These are phyloP conservation scores for Salinomyces thailandicus DNA, from an alignment of 2,329 filamentous ascomycete species.

Conservation along the genomic window DNA sequence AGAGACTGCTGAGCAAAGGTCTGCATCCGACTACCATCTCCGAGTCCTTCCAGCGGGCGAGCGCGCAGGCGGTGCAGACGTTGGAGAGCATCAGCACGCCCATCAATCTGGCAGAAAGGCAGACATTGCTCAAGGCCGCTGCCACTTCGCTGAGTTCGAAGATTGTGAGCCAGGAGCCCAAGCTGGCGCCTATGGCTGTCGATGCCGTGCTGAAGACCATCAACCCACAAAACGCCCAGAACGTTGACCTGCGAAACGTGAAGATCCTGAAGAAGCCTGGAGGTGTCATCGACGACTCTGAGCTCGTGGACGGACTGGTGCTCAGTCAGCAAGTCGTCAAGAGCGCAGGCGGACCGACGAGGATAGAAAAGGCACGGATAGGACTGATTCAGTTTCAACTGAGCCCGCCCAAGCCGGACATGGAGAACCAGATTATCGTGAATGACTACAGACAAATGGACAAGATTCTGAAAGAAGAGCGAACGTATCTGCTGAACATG, in stretches of 20 bases:
- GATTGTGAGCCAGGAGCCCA: constrained; percentile 95
- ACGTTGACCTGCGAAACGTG: constrained; percentile 93
- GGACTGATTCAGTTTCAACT: constrained; percentile 97
- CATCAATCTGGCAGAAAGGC: constrained; percentile 76
- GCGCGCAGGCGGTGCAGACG: constrained; percentile 75
- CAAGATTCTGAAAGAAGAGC: constrained; percentile 99
- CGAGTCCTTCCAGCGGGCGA: constrained; percentile 92
- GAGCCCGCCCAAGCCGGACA: constrained; percentile 96
- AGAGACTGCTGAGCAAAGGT: constrained; percentile 78
- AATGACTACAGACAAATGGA: constrained; percentile 99
- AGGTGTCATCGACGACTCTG: constrained; percentile 95
- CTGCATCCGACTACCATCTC: constrained; percentile 98
- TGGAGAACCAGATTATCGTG: constrained; percentile 99
- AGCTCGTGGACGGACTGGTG: constrained; percentile 90
- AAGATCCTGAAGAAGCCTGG: constrained; percentile 95
- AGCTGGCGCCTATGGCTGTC: constrained; percentile 94
- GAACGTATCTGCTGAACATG: constrained; percentile 94
- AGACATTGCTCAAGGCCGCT: constrained; percentile 87
- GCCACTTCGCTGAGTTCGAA: constrained; percentile 97
- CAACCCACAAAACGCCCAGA: constrained; percentile 88
- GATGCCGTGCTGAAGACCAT: constrained; percentile 94
- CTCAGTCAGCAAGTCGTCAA: constrained; percentile 89
- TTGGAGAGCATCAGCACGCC: constrained; percentile 94
- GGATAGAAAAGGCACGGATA: constrained; percentile 96
- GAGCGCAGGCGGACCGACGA: constrained; percentile 76